Percentiles rank a stretch among this genome's conserved stretches.
Conservation (phyloP, 768 basidiomycete genomes). For the Suillus variegatus region DNA sequence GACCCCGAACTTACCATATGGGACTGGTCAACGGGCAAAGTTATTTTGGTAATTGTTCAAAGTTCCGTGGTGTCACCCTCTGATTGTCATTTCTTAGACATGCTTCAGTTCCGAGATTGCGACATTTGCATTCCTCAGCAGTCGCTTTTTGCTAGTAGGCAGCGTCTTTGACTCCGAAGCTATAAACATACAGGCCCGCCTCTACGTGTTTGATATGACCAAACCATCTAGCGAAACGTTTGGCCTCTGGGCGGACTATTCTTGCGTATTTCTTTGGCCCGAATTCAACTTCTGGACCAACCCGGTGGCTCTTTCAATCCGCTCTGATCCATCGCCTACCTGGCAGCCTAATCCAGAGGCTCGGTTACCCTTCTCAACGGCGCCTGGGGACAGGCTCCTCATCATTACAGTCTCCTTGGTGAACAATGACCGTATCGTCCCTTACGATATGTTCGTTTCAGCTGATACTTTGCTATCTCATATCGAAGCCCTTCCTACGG, state of each 20-base stretch:
- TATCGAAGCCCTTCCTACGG: constrained; percentile 20
- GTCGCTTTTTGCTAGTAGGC: constrained; percentile 40
- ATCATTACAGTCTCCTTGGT: constrained; percentile 46
- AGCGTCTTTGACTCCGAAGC: constrained; percentile 25
- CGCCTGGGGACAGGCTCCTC: constrained; percentile 44
- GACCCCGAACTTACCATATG: constrained; percentile 56
- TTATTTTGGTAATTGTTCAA: constrained; percentile 42
- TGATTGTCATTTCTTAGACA: constrained; percentile 13
- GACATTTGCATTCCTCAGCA: constrained; percentile 45
- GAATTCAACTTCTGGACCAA: constrained; percentile 27
- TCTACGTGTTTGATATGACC: constrained; percentile 44
- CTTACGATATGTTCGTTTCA: constrained; percentile 46
- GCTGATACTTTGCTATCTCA: constrained; percentile 36
- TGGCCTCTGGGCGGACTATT: constrained; percentile 31
- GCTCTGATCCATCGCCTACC: constrained; percentile 53
- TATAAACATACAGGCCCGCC: constrained; percentile 23
- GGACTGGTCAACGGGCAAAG: constrained; percentile 64
- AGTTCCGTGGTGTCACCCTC: constrained; percentile 5
- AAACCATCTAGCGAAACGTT: constrained; percentile 30
- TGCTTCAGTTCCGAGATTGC: constrained; percentile 35
- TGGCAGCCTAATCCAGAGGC: constrained; percentile 40
- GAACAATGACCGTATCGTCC: constrained; percentile 23
- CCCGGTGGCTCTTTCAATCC: constrained; percentile 42
- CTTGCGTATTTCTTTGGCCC: constrained; percentile 46
- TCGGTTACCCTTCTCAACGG: constrained; percentile 48